Conservation (phyloP, 305 asterid genomes). For the Fraxinus albicans region DNA sequence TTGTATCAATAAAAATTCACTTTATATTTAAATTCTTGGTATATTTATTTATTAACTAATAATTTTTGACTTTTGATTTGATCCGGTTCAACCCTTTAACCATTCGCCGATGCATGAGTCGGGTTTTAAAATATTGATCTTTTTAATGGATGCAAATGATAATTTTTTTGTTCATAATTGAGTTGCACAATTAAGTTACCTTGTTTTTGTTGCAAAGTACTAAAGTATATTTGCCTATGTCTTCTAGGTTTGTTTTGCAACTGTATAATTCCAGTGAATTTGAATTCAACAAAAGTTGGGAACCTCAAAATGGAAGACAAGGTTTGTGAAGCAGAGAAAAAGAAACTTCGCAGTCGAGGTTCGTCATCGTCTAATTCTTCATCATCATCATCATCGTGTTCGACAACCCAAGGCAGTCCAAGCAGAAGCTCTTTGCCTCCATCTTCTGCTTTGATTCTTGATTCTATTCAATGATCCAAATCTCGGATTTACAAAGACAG, state of each 20-base stretch:
- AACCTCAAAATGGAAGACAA: constrained; percentile 45
- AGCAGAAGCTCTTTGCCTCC: constrained; percentile 35
- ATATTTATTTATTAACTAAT: too few species aligned
- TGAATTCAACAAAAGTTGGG: constrained; percentile 54
- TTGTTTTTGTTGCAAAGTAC: neutral
- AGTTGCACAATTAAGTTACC: neutral
- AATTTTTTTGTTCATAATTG: neutral
- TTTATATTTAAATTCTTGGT: neutral
- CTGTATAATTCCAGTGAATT: constrained; percentile 54
- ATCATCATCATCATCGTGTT: constrained; percentile 32
- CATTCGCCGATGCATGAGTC: too few species aligned
- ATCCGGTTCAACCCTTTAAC: neutral
- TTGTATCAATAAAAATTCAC: neutral
- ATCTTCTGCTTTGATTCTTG: constrained; percentile 34
- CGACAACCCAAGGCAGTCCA: constrained; percentile 26
- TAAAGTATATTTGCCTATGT: neutral
- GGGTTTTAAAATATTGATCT: neutral
- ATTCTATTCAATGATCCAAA: constrained; percentile 29
- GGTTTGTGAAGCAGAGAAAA: constrained; percentile 28
- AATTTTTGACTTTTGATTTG: neutral
- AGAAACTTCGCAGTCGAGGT: constrained; percentile 43
- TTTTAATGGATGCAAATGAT: neutral
- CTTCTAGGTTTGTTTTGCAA: constrained; percentile 51
- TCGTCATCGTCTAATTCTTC: constrained; percentile 40
- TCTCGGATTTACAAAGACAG: constrained; percentile 20